Base-by-base conservation (phyloP, 352 stramenopile species). In the Pythium chondricola region DNA sequence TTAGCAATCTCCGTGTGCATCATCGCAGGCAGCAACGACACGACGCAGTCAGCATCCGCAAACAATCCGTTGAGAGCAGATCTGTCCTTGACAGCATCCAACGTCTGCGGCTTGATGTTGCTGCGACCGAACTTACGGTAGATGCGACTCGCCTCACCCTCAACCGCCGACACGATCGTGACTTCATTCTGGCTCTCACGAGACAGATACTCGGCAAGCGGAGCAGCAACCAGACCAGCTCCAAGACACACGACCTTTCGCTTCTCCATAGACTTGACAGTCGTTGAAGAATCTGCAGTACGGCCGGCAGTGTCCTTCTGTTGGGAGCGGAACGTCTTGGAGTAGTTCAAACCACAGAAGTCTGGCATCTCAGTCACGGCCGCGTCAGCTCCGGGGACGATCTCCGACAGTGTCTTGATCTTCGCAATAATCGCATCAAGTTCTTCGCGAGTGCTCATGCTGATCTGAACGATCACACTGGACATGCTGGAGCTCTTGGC, bases 1-100 rank as follows among this genome's bases (percentile, higher is more conserved):
- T 94, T 61, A 20, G 92, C 93, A 22, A 98, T 79, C 26, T 66
- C 62, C 4, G 79, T 78, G 68, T 98, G 95, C 88, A 98, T 97
- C 2, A 83, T 81, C 0, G 93, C 89, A 2, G 95, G 95, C 24
- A 98, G 48, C 11, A 98, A 63, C 32, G 86, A 97, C 16, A 98
- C 87, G 20, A 98, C 93, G 30, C 94, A 88, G 67, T 98, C 93
- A 6, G 85, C 79, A 17, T 83, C 58, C 3, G 91, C 78, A 20
- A 69, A 85, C 4, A 93, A 48, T 11, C 72, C 70, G 18, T 75
- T 68, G 18, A 97, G 63, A 37, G 44, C 44, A 36, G 85, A 59
- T 29, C 63, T 58, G 52, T 93, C 65, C 10, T 81, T 72, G 11
- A 61, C 45, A 4, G 96, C 77, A 52, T 97, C 84, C 18, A 97